Conservation (phyloP, 495 filamentous ascomycete genomes). For the Diplogelasinospora grovesii region DNA sequence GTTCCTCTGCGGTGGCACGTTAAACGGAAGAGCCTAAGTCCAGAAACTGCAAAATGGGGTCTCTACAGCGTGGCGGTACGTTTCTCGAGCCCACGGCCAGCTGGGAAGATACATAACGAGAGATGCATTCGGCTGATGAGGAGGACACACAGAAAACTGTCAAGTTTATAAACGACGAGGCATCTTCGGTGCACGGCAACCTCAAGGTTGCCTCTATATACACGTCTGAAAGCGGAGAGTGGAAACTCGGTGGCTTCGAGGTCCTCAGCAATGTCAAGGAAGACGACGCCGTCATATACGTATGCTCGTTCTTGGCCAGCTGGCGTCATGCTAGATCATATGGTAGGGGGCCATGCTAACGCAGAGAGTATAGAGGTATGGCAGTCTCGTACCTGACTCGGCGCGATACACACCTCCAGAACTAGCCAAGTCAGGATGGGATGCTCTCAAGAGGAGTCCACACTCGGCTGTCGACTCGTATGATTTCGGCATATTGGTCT, state of each 20-base stretch:
- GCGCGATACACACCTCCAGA: slow-evolving; percentile 80
- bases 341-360: slow-evolving; percentile 8
- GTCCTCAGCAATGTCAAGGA: slow-evolving; percentile 92
- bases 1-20: slow-evolving; percentile 80
- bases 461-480: slow-evolving; percentile 79
- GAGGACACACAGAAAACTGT: slow-evolving; percentile 65
- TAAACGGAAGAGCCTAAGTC: slow-evolving; percentile 71
- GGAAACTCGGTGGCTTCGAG: slow-evolving; percentile 93
- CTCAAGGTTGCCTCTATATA: slow-evolving; percentile 80
- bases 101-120: no score
- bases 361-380: slow-evolving; percentile 56
- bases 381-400: slow-evolving; percentile 77
- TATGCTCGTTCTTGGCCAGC: slow-evolving; percentile 25
- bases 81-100: not conserved
- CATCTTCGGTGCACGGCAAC: slow-evolving; percentile 80
- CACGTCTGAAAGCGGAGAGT: slow-evolving; percentile 91
- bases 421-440: slow-evolving; percentile 80
- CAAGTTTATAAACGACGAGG: slow-evolving; percentile 94
- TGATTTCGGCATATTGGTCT: slow-evolving; percentile 74
- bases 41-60: slow-evolving; percentile 95
- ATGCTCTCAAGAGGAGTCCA: slow-evolving; percentile 74
- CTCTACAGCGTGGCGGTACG: slow-evolving; percentile 76
- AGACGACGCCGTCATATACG: slow-evolving; percentile 86
- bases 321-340: no score
- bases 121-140: slow-evolving; percentile 9